Evolutionary conservation across 345 rosid genomes (phyloP).

Genomic region (Acer negundo): DNA sequence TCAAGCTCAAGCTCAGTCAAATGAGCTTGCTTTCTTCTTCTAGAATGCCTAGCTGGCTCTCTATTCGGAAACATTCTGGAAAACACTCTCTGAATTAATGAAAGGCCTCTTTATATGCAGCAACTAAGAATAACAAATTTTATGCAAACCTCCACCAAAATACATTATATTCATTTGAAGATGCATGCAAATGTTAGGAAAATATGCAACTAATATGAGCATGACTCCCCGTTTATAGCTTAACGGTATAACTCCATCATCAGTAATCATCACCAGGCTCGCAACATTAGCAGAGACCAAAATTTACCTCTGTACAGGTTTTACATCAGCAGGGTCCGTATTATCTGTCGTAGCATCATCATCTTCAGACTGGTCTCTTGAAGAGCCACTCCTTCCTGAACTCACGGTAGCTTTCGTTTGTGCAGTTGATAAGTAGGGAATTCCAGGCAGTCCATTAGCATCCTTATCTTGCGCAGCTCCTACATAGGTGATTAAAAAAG

Average conservation of each 20-base stretch:
- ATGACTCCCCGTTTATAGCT: background rate
- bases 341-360: conserved; percentile 64
- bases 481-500: conserved; percentile 21
- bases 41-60: conserved; percentile 93
- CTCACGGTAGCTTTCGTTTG: conserved; percentile 41
- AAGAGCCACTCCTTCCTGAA: conserved; percentile 76
- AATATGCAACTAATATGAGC: background rate
- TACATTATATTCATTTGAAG: background rate
- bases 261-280: background rate
- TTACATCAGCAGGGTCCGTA: conserved; percentile 65
- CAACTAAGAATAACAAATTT: background rate
- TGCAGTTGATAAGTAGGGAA: conserved; percentile 33
- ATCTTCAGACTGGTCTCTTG: conserved; percentile 77
- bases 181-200: background rate
- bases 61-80: conserved; percentile 93
- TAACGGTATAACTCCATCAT: background rate
- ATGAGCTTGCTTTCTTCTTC: conserved; percentile 94
- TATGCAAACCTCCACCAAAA: background rate
- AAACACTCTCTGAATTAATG: conserved; percentile 19
- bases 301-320: conserved; percentile 79
- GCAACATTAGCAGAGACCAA: conserved; percentile 1
- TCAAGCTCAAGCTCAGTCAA: conserved; percentile 95
- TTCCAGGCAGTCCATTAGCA: conserved; percentile 29
- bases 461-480: conserved; percentile 43
- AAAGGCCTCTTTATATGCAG: background rate